phyloP scores from a whole-genome alignment of 495 filamentous ascomycete genomes.

The Amniculicola lignicola region DNA sequence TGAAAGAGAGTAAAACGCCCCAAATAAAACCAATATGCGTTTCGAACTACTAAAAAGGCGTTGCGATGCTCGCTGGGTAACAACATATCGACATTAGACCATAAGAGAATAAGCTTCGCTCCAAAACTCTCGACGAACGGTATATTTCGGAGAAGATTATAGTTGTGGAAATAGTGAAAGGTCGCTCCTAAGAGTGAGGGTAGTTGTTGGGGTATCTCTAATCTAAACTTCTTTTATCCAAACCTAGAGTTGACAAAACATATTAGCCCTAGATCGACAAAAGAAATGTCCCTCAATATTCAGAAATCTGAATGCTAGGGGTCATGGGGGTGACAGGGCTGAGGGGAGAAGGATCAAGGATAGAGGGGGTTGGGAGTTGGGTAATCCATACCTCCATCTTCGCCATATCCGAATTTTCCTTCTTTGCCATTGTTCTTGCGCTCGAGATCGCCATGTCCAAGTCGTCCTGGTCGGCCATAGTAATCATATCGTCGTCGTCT shows the following conservation, averaged over 20 bases:
- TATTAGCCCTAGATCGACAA: constrained; percentile 8
- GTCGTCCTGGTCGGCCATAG: constrained; percentile 94
- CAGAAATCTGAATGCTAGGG: constrained; percentile 12
- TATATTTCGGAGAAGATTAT: background rate
- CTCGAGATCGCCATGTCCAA: constrained; percentile 75
- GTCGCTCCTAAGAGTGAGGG: constrained; percentile 9
- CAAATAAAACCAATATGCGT: constrained; percentile 9
- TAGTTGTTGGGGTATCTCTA: constrained; percentile 28
- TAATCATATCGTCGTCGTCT: constrained; percentile 90
- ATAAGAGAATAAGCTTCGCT: background rate
- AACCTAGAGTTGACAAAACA: constrained; percentile 21
- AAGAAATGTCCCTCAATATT: too few species aligned
- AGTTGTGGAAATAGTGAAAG: background rate
- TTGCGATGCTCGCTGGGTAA: constrained; percentile 1
- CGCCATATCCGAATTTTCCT: constrained; percentile 76
- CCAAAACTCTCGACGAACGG: background rate
- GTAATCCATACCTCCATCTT: constrained; percentile 83
- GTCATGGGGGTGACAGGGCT: constrained; percentile 10
- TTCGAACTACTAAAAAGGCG: background rate
- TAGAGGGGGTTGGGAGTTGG: constrained; percentile 5
- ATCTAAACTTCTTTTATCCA: constrained; percentile 38
- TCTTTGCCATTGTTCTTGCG: constrained; percentile 64
- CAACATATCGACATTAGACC: constrained; percentile 19
- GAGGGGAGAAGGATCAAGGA: background rate
- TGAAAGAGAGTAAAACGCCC: constrained; percentile 10